These are phyloP conservation scores for Lactarius pseudohatsudake DNA, from an alignment of 768 basidiomycete species.

Conservation along the genomic window DNA sequence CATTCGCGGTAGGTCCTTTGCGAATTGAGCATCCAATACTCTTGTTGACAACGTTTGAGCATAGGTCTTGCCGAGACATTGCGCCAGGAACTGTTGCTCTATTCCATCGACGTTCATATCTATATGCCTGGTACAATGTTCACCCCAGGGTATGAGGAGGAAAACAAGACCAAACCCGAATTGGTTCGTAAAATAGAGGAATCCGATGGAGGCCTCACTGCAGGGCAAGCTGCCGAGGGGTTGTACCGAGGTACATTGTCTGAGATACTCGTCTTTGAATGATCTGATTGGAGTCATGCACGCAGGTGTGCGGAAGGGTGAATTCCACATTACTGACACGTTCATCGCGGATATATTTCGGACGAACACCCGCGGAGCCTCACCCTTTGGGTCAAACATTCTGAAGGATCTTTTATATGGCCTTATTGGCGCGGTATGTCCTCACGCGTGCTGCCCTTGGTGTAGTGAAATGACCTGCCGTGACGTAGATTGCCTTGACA, in stretches of 20 bases:
- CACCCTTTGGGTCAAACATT: conserved; percentile 53
- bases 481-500: conserved; percentile 40
- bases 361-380: conserved; percentile 60
- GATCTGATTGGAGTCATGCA: not conserved
- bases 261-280: not conserved
- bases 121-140: conserved; percentile 83
- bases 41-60: not conserved
- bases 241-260: conserved; percentile 55
- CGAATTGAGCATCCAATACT: not conserved
- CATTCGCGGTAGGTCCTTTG: conserved; percentile 57
- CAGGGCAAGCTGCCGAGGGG: conserved; percentile 60
- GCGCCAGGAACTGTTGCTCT: conserved; percentile 74
- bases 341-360: conserved; percentile 67
- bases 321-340: conserved; percentile 76
- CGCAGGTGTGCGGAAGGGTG: conserved; percentile 63
- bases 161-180: conserved; percentile 74
- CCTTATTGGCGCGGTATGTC: conserved; percentile 45
- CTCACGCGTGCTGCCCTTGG: not conserved
- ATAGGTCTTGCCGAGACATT: conserved; percentile 82
- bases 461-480: not conserved
- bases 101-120: conserved; percentile 75
- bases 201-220: conserved; percentile 58
- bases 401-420: conserved; percentile 50
- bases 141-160: conserved; percentile 72
- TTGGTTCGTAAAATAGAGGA: conserved; percentile 78